Evolutionary conservation across 2,329 filamentous ascomycete genomes (phyloP).

Genomic region (Pseudocercospora cruenta): DNA sequence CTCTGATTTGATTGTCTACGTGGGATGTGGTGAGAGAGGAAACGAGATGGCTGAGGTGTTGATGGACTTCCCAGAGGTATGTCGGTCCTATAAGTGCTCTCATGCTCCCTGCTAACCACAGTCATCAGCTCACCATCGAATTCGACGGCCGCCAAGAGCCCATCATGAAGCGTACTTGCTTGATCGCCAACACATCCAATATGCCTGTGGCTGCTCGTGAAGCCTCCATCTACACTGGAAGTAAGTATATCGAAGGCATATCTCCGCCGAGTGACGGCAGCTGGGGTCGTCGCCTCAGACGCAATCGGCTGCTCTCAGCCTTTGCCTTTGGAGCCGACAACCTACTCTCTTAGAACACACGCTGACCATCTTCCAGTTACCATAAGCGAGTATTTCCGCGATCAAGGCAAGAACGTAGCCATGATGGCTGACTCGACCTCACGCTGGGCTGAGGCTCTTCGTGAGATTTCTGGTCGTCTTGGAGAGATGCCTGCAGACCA

Average conservation of each 20-base stretch:
- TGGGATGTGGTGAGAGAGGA: constrained; percentile 87
- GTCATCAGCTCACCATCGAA: constrained; percentile 77
- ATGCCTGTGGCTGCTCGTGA: constrained; percentile 99
- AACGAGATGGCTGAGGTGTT: constrained; percentile 99
- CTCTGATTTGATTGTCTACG: constrained; percentile 98
- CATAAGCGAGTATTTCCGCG: constrained; percentile 85
- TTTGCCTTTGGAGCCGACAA: no score
- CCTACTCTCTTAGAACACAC: no score
- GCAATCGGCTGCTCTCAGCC: no score
- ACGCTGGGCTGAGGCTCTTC: constrained; percentile 96
- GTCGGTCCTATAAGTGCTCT: constrained; percentile 8
- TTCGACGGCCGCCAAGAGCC: constrained; percentile 93
- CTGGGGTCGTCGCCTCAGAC: no score
- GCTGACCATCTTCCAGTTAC: background rate
- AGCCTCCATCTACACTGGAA: constrained; percentile 97
- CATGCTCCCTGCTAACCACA: constrained; percentile 28
- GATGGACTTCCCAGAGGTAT: constrained; percentile 95
- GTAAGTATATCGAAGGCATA: constrained; percentile 69
- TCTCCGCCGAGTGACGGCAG: no score
- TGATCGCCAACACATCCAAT: constrained; percentile 99
- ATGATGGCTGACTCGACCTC: constrained; percentile 99
- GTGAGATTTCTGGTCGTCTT: constrained; percentile 97
- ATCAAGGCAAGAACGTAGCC: constrained; percentile 94
- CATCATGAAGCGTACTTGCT: constrained; percentile 99
- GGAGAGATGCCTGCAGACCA: constrained; percentile 99